phyloP scores from a whole-genome alignment of 1,139 yeast species.

The Saccharomyces pastorianus region DNA sequence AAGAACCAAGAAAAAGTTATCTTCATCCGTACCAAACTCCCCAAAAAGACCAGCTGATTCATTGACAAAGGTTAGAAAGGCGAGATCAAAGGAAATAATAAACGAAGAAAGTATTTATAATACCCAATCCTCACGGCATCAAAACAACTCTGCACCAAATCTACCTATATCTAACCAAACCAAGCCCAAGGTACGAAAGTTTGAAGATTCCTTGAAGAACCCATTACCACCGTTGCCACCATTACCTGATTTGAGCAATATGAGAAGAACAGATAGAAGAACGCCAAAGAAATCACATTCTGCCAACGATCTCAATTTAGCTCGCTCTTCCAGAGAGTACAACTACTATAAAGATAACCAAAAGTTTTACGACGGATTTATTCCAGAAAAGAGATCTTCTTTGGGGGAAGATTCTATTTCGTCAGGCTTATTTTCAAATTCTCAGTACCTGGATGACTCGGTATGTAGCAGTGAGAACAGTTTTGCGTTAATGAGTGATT shows the following conservation, averaged over 20 bases:
- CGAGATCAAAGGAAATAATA: conserved; percentile 5
- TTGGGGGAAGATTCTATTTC: conserved; percentile 10
- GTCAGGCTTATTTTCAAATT: conserved; percentile 22
- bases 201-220: not conserved
- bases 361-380: conserved; percentile 16
- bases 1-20: not conserved
- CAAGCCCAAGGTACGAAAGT: not conserved
- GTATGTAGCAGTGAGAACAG: conserved; percentile 31
- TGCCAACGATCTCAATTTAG: conserved; percentile 17
- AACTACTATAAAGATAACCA: conserved; percentile 13
- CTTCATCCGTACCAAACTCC: not conserved
- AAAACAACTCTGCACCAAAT: conserved; percentile 3
- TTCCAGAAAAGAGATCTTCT: conserved; percentile 13
- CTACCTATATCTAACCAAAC: not conserved
- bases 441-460: conserved; percentile 26
- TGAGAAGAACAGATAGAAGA: conserved; percentile 3
- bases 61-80: not conserved
- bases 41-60: conserved; percentile 1
- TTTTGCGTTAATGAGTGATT: conserved; percentile 45
- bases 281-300: conserved; percentile 24
- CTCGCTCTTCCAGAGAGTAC: conserved; percentile 6
- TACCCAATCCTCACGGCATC: conserved; percentile 4
- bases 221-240: conserved; percentile 26
- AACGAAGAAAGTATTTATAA: conserved; percentile 2
- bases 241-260: conserved; percentile 12